A percentile compares a stretch with the other conserved stretches of the same genome.
Evolutionary conservation across 2,329 filamentous ascomycete species (phyloP).

Genomic region (Pestalotiopsis sp.): DNA sequence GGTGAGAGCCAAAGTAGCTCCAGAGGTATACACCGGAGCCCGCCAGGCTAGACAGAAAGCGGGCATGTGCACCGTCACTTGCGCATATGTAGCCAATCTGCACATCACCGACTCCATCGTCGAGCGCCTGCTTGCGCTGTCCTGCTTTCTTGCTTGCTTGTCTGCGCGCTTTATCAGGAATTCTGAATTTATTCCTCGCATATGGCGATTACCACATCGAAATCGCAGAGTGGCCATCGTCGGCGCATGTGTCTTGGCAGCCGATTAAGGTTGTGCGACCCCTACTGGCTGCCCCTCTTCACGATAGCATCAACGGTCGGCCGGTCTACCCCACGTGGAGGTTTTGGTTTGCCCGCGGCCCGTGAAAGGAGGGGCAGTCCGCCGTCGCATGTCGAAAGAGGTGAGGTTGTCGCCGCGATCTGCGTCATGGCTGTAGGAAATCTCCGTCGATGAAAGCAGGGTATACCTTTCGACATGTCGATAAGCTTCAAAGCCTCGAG

Average conservation of each 20-base stretch:
- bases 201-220: background rate
- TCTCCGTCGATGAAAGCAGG: slow-evolving; percentile 5
- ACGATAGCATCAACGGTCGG: background rate
- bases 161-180: background rate
- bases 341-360: background rate
- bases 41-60: slow-evolving; percentile 6
- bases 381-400: background rate
- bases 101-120: background rate
- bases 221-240: background rate
- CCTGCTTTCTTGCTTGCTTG: too few relatives aligned
- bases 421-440: background rate
- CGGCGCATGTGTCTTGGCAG: background rate
- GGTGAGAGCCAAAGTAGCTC: background rate
- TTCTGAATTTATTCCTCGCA: background rate
- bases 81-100: slow-evolving; percentile 1
- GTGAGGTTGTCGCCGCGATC: background rate
- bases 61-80: slow-evolving; percentile 1
- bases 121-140: background rate
- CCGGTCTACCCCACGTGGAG: slow-evolving; percentile 3
- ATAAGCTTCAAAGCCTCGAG: background rate
- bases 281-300: background rate
- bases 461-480: background rate
- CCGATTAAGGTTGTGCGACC: background rate
- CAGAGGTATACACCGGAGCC: background rate
- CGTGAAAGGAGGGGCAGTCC: background rate